phyloP scores from a whole-genome alignment of 2,329 filamentous ascomycete species.

The Alternaria triticina region DNA sequence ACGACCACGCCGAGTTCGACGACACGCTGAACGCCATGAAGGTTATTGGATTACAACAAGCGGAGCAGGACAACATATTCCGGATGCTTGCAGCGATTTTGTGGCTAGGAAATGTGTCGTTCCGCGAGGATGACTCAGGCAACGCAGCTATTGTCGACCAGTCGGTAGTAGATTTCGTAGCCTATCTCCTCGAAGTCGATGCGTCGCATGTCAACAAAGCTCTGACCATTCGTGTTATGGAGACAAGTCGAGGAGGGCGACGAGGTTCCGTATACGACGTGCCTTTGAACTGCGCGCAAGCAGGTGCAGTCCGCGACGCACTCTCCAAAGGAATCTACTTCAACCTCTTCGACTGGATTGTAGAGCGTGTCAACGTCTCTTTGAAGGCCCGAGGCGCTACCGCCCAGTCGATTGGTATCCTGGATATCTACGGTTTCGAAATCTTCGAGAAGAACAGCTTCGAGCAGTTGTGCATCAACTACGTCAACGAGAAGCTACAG shows the following conservation, averaged over 20 bases:
- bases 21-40: constrained; percentile 96
- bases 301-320: constrained; percentile 84
- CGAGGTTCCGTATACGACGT: constrained; percentile 73
- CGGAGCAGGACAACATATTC: constrained; percentile 95
- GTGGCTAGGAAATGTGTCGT: constrained; percentile 94
- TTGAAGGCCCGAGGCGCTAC: constrained; percentile 78
- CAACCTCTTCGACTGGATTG: constrained; percentile 99
- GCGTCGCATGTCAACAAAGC: constrained; percentile 80
- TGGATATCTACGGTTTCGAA: constrained; percentile 99
- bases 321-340: constrained; percentile 95
- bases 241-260: constrained; percentile 70
- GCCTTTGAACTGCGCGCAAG: constrained; percentile 87
- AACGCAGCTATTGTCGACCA: constrained; percentile 87
- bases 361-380: constrained; percentile 87
- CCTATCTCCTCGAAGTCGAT: constrained; percentile 90
- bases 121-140: constrained; percentile 85
- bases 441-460: constrained; percentile 99
- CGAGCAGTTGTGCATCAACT: constrained; percentile 99
- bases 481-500: constrained; percentile 98
- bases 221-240: constrained; percentile 86
- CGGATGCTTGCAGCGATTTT: constrained; percentile 89
- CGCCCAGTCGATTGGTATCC: constrained; percentile 88
- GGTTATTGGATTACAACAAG: constrained; percentile 85
- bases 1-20: constrained; percentile 85
- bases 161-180: constrained; percentile 92